Evolutionary conservation across 768 basidiomycete genomes (phyloP).

Genomic region (Mrakia frigida): DNA sequence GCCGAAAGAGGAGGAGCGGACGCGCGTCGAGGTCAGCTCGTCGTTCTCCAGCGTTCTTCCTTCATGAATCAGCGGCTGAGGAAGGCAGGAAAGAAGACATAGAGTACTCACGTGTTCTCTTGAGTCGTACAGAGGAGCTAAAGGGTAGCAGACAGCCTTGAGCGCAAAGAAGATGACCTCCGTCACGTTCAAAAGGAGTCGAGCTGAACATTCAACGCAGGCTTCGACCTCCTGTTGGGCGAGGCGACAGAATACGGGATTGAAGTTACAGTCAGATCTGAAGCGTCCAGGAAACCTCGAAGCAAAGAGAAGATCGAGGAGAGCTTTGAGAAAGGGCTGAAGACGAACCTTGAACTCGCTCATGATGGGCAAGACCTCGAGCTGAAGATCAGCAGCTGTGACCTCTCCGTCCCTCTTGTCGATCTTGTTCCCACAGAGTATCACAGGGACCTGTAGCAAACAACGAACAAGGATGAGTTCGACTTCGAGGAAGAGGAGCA

Average conservation of each 20-base stretch:
- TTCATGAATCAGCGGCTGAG: neutral
- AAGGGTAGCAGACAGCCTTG: constrained; percentile 94
- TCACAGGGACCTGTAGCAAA: constrained; percentile 73
- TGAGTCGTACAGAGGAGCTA: constrained; percentile 93
- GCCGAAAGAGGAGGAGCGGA: constrained; percentile 6
- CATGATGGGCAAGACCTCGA: constrained; percentile 95
- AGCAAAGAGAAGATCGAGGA: no score
- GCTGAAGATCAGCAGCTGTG: constrained; percentile 87
- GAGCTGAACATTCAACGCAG: constrained; percentile 65
- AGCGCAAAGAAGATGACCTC: constrained; percentile 99
- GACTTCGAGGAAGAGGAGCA: neutral
- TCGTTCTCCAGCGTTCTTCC: neutral
- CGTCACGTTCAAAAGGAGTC: constrained; percentile 72
- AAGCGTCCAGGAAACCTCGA: neutral
- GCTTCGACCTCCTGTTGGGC: constrained; percentile 87
- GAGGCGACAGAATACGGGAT: neutral
- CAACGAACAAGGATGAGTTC: neutral
- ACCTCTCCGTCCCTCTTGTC: constrained; percentile 89
- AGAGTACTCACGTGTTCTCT: constrained; percentile 70
- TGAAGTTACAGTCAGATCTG: no score
- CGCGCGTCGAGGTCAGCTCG: neutral
- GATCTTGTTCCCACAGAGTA: constrained; percentile 97
- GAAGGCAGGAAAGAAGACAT: neutral
- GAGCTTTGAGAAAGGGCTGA: neutral
- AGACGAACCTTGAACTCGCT: constrained; percentile 86